phyloP scores from a whole-genome alignment of 73 alveolate species.

The Tetrahymena malaccensis region DNA sequence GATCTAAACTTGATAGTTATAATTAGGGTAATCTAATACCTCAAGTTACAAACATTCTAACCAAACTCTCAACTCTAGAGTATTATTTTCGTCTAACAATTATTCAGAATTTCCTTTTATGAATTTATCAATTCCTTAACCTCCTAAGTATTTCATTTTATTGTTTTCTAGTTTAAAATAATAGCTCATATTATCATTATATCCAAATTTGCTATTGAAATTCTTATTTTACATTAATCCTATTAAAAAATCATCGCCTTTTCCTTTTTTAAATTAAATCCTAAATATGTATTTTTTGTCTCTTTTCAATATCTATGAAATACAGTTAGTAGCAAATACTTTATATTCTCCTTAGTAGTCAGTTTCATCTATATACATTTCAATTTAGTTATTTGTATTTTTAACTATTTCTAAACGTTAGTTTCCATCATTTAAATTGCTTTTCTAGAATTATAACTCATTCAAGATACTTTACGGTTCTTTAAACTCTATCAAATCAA shows the following conservation, averaged over 20 bases:
- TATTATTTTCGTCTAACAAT: too few relatives aligned
- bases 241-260: too few relatives aligned
- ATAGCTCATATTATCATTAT: background rate
- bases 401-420: background rate
- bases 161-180: too few relatives aligned
- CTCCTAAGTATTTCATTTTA: background rate
- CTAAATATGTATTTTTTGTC: too few relatives aligned
- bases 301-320: too few relatives aligned
- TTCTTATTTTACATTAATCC: background rate
- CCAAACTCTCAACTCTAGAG: background rate
- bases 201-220: background rate
- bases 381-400: too few relatives aligned
- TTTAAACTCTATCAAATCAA: background rate
- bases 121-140: background rate
- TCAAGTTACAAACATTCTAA: too few relatives aligned
- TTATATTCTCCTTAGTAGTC: background rate
- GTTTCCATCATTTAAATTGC: too few relatives aligned
- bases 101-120: too few relatives aligned
- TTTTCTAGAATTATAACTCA: too few relatives aligned
- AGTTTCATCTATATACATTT: too few relatives aligned
- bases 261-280: too few relatives aligned
- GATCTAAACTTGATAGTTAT: background rate
- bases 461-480: background rate
- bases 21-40: background rate
- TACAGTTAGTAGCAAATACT: background rate